These are phyloP conservation scores for Abrus precatorius DNA, from an alignment of 306 rosid genomes.

Conservation along the genomic window DNA sequence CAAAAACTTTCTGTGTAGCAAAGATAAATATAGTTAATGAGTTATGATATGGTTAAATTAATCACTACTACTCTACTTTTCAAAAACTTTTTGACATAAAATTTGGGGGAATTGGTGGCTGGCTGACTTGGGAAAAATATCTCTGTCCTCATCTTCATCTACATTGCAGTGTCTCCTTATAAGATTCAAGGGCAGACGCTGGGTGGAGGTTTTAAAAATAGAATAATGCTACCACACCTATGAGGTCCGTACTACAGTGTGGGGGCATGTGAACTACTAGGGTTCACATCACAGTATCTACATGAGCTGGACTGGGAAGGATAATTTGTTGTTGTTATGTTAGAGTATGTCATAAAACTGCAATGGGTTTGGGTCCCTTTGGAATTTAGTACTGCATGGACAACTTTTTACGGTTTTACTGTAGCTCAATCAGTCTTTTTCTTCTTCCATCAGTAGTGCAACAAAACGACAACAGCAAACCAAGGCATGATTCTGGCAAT, in stretches of 20 bases:
- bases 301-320: slow-evolving; percentile 52
- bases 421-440: slow-evolving; percentile 36
- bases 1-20: slow-evolving; percentile 22
- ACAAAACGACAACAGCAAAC: slow-evolving; percentile 45
- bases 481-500: slow-evolving; percentile 38
- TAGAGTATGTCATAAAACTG: slow-evolving; percentile 47
- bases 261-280: slow-evolving; percentile 53
- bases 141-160: slow-evolving; percentile 38
- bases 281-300: slow-evolving; percentile 54
- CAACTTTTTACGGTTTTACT: slow-evolving; percentile 51
- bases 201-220: slow-evolving; percentile 33
- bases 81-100: slow-evolving; percentile 36
- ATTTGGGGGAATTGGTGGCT: slow-evolving; percentile 8
- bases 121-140: slow-evolving; percentile 45
- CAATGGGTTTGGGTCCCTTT: slow-evolving; percentile 48
- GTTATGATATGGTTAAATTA: background rate
- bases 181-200: slow-evolving; percentile 43
- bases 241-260: slow-evolving; percentile 48
- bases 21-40: slow-evolving; percentile 18
- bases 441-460: slow-evolving; percentile 3
- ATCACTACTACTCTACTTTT: background rate
- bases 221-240: slow-evolving; percentile 39
- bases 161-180: slow-evolving; percentile 23
- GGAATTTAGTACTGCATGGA: slow-evolving; percentile 50
- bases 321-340: slow-evolving; percentile 49